These are phyloP conservation scores for Corymbia maculata DNA, from an alignment of 345 rosid species.

Conservation along the genomic window DNA sequence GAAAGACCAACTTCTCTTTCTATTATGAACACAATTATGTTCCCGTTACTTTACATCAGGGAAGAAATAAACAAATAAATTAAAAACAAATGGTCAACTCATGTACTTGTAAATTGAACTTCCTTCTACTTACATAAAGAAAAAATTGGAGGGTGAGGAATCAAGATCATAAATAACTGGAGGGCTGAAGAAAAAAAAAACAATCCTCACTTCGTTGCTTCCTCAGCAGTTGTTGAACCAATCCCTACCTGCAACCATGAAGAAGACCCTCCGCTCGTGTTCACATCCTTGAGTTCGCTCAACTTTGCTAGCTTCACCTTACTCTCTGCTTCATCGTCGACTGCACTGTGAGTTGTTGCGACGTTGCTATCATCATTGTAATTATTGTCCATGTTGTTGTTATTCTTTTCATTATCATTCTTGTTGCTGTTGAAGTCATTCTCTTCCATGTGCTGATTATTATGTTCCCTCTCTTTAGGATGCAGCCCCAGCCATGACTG, in stretches of 20 bases:
- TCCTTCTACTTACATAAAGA: neutral
- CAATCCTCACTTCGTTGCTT: neutral
- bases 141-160: neutral
- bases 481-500: conserved; percentile 33
- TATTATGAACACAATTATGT: neutral
- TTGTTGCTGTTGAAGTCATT: neutral
- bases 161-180: neutral
- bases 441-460: neutral
- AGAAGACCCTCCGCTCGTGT: conserved; percentile 33
- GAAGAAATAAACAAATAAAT: neutral
- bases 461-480: conserved; percentile 10
- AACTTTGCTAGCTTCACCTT: conserved; percentile 51
- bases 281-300: conserved; percentile 52
- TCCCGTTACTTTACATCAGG: neutral
- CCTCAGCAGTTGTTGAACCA: conserved; percentile 29
- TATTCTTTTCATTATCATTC: neutral
- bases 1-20: neutral
- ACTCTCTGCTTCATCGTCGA: conserved; percentile 59
- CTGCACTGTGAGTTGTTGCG: neutral
- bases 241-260: conserved; percentile 85
- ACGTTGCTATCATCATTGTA: neutral
- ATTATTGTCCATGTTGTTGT: conserved; percentile 2
- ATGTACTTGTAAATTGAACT: neutral
- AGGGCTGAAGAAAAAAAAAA: neutral
- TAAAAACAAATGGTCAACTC: neutral